Evolutionary conservation across 2,329 filamentous ascomycete species (phyloP).

Genomic region (Colletotrichum lupini): DNA sequence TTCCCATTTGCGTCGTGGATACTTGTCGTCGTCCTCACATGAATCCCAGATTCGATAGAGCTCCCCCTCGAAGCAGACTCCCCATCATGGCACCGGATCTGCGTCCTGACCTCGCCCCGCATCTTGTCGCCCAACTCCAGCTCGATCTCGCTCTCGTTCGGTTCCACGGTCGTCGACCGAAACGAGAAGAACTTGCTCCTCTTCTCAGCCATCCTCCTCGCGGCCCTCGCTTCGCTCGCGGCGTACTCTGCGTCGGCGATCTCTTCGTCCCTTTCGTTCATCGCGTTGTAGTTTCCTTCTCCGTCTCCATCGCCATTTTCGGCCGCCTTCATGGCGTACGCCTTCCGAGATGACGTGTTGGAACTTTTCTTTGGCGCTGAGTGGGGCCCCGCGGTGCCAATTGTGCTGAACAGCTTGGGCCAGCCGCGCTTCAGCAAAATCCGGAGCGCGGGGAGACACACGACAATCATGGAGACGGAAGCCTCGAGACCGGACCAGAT

Average conservation of each 20-base stretch:
- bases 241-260: not conserved
- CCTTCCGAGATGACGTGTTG: not conserved
- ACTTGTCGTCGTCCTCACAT: constrained; percentile 36
- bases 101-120: constrained; percentile 44
- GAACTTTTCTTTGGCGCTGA: constrained; percentile 9
- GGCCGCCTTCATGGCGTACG: not conserved
- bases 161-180: not conserved
- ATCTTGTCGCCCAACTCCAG: constrained; percentile 45
- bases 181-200: constrained; percentile 20
- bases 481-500: constrained; percentile 57
- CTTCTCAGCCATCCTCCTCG: constrained; percentile 8
- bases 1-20: constrained; percentile 1
- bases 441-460: constrained; percentile 53
- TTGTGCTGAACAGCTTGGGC: constrained; percentile 20
- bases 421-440: constrained; percentile 39
- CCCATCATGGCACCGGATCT: constrained; percentile 38
- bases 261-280: constrained; percentile 8
- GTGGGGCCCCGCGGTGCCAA: not conserved
- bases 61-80: not conserved
- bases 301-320: not conserved
- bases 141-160: constrained; percentile 42
- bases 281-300: not conserved
- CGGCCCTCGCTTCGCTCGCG: constrained; percentile 10
- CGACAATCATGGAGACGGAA: constrained; percentile 53
- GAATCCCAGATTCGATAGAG: constrained; percentile 35